Evolutionary conservation across 2,329 filamentous ascomycete species (phyloP), one percentile per base, ranked within the genome.

Genomic region (Keithomyces neogunnii): DNA sequence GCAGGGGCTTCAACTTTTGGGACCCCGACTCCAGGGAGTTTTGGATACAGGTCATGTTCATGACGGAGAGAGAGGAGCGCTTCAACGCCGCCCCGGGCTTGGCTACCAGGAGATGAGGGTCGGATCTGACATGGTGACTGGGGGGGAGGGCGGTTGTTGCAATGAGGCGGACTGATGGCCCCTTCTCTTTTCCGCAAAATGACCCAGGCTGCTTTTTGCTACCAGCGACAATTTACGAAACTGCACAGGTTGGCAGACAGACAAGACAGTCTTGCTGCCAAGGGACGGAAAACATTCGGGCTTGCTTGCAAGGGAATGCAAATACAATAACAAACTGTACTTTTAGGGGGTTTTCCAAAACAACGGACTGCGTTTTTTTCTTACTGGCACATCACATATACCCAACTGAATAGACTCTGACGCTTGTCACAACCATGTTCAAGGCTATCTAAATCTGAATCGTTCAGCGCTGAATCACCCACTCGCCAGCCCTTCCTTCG

Each of bases 41-140:
- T 66, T 97, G 90, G 89, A 81, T 96, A 40, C 93, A 97, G 75
- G 80, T 99, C 58, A 88, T 97, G 76, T 99, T 97, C 73, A 93
- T 96, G 81, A 97, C 93, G 39, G 93, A 99, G 76, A 83, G 93
- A 57, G 93, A 97, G 72, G 92, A 96, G 77, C 78, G 90, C 54
- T 97, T 84, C 57, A 82, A 81, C 47, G 80, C 81, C 19, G 82
- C 82, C 50, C 82, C 82, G 1, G 82, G 82, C 10, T 63, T 85
- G 60, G 76, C 75, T 30, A 73, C 73, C 2, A 65, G 75, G 62
- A 66, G 70, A 60, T 78, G 63, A 69, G 26, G 13, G 38, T 3
- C 13, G 9, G 38, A 11, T 19, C 2, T 13, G 9, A 40, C 38
- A 40, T 19, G 38, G 38, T 8, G 38, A 9, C n/a, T 40, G 33